Base-by-base conservation (phyloP, 2,329 filamentous ascomycete species). In the Penicillium sp. region DNA sequence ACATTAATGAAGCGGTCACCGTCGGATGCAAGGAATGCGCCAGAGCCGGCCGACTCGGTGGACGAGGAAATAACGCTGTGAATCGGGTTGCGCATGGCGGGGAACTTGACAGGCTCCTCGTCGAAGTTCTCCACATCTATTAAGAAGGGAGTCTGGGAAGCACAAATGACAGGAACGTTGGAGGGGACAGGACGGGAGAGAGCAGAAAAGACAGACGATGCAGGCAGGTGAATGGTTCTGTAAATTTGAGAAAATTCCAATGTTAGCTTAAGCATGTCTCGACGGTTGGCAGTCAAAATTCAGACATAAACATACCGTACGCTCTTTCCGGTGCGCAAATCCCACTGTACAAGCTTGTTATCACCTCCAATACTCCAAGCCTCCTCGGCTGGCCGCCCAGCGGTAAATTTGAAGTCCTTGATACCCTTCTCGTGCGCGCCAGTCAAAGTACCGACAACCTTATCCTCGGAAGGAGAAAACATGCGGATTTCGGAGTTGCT, bases 281-380 rank as follows among this genome's bases (percentile, higher is more conserved):
- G 4, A 42, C 11, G 9, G 27, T 5, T 13, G 7, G 47, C 13
- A 39, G 16, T 39, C 64, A 24, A 49, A 44, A 21, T 49, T 48
- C 46, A 16, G 16, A n/a, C 39, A 16, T 31, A 9, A 4, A 31
- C 65, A 59, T 72, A 82, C 81, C 76, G 75, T 55, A 76, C 70
- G 49, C 69, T 73, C 60, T 75, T 69, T 54, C 76, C 74, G 22
- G 72, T 78, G 61, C 66, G 71, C 54, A 82, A 65, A 69, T 82
- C 78, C 81, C 81, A 83, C 62, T 82, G 79, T 22, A 82, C 75
- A 48, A 82, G 72, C 63, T 78, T 82, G 58, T 78, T 79, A 68
- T 83, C 81, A 49, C 77, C 78, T 49, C 81, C 81, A 56, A 82
- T 77, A 74, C 81, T 82, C 81, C 81, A 83, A n/a, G 74, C 80